These are phyloP conservation scores for Fusarium sp. DNA, from an alignment of 2,329 filamentous ascomycete genomes.

Conservation along the genomic window DNA sequence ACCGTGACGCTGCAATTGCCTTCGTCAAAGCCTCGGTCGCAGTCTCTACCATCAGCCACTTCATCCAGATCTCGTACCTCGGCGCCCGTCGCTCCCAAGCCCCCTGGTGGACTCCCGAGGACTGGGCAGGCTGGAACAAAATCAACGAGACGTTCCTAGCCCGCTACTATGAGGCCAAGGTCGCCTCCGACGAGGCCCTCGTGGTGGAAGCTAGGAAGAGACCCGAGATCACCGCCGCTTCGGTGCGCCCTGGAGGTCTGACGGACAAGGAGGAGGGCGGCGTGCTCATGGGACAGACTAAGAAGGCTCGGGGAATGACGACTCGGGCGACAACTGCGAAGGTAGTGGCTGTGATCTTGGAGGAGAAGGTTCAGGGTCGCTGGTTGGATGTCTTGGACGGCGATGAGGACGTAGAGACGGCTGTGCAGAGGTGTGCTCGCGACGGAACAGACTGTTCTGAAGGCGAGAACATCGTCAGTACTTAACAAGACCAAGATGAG, in stretches of 20 bases:
- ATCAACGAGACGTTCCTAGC: conserved; percentile 53
- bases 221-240: conserved; percentile 53
- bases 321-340: conserved; percentile 64
- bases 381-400: conserved; percentile 63
- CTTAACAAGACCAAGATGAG: conserved; percentile 1
- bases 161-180: conserved; percentile 62
- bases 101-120: conserved; percentile 60
- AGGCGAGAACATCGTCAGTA: conserved; percentile 33
- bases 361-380: conserved; percentile 51
- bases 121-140: conserved; percentile 52
- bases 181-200: conserved; percentile 62
- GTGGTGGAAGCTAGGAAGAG: conserved; percentile 53
- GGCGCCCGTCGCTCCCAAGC: conserved; percentile 56
- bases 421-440: conserved; percentile 37
- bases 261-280: conserved; percentile 55
- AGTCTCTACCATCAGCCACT: conserved; percentile 56
- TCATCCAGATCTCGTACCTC: conserved; percentile 67
- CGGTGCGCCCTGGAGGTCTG: conserved; percentile 58
- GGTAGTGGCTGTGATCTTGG: conserved; percentile 58
- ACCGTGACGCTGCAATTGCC: conserved; percentile 40
- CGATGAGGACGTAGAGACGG: conserved; percentile 49
- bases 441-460: conserved; percentile 39
- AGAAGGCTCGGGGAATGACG: conserved; percentile 50
- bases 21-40: conserved; percentile 39
- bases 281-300: conserved; percentile 54